phyloP scores from a whole-genome alignment of 257 asterid genomes.

The Agastache rugosa region DNA sequence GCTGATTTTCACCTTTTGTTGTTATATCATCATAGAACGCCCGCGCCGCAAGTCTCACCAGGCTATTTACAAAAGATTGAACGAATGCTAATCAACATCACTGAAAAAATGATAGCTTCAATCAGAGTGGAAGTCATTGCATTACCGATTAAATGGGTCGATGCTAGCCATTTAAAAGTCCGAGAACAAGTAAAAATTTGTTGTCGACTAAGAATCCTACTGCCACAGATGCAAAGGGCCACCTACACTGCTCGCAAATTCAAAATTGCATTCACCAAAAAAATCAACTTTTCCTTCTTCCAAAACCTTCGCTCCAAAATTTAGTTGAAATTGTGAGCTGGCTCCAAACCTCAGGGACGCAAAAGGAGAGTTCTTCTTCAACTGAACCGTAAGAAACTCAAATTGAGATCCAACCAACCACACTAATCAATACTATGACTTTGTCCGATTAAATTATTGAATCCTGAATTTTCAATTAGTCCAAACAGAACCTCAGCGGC shows the following conservation, averaged over 20 bases:
- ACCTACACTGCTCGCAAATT: conserved; percentile 29
- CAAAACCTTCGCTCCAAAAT: neutral
- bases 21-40: conserved; percentile 93
- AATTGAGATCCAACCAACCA: too few relatives aligned
- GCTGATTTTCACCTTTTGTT: conserved; percentile 86
- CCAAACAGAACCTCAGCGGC: conserved; percentile 21
- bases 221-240: conserved; percentile 19
- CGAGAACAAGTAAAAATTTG: neutral
- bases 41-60: conserved; percentile 92
- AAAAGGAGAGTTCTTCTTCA: neutral
- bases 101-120: neutral
- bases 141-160: conserved; percentile 54
- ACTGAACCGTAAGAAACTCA: too few relatives aligned
- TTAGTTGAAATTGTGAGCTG: neutral
- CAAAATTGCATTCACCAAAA: neutral
- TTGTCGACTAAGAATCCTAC: conserved; percentile 19
- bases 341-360: neutral
- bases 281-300: neutral
- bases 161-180: conserved; percentile 44
- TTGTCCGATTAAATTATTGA: conserved; percentile 9
- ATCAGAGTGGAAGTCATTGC: conserved; percentile 1
- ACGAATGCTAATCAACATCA: conserved; percentile 19
- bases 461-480: conserved; percentile 1
- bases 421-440: conserved; percentile 14
- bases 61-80: conserved; percentile 41